Base-by-base conservation (phyloP, 2,329 filamentous ascomycete genomes). In the Cladophialophora yegresii region DNA sequence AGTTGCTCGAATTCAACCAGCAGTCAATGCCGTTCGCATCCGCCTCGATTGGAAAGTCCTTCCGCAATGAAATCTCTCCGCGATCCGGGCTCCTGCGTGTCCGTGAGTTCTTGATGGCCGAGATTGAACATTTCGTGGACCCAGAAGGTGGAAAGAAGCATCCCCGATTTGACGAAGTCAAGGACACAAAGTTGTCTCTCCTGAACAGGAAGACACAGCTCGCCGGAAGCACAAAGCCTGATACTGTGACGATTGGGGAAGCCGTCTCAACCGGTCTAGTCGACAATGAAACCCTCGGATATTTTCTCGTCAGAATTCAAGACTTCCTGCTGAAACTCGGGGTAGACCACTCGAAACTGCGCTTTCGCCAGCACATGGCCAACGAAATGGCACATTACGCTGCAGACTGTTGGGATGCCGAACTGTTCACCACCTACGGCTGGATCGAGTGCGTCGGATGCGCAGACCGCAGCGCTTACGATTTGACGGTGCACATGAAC, bases 371-470 rank as follows among this genome's bases (percentile, higher is more conserved):
- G 79, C 95, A 99, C 80, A 97, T 99, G 93, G 85, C 85, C 57
- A 91, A 91, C 72, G 89, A 91, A 75, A 91, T 91, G 89, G 89
- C 95, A 16, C 95, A 99, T 79, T 99, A 99, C 76, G 95, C 95
- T 54, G 85, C 88, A 62, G 95, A 99, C 81, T 99, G 95, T 81
- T 98, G 95, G 95, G 95, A 99, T 78, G 93, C 92, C 13, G 95
- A 99, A 78, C 82, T 99, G 61, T 83, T 90, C 68, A 98, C 91
- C 63, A 93, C 90, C 67, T 93, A 93, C 73, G 95, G 95, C 76
- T 99, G 95, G 95, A 91, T 98, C 68, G 95, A 99, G 82, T 98
- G 93, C 77, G 93, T 98, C 16, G 95, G 95, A 67, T 98, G 95
- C 77, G 95, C 95, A 66, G 93, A 97, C 77, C 87, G 95, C 73